Percentiles rank a stretch among this genome's conserved stretches.
phyloP scores from a whole-genome alignment of 164 flowering plant species.

The Macadamia tetraphylla region DNA sequence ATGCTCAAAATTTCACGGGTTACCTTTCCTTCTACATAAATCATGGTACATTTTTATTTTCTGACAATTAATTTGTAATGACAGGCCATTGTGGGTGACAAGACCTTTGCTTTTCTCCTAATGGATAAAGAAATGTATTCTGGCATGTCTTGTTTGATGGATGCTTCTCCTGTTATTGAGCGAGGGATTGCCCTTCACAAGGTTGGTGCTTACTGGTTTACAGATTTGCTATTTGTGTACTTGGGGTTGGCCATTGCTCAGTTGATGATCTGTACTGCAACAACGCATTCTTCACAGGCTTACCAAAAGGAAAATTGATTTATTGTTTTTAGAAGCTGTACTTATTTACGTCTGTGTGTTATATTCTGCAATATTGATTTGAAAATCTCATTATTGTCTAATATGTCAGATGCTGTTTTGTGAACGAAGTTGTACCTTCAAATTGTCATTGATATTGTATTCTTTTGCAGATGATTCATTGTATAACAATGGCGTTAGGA shows the following conservation, averaged over 20 bases:
- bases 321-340: too few species aligned
- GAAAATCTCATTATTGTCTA: not conserved
- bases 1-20: not conserved
- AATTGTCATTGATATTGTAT: not conserved
- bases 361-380: not conserved
- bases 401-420: not conserved
- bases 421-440: not conserved
- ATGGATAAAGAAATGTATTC: constrained; percentile 96
- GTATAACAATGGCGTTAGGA: constrained; percentile 91
- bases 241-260: not conserved
- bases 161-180: constrained; percentile 72
- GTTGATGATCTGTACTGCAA: not conserved
- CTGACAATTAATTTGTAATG: constrained; percentile 10
- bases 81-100: constrained; percentile 95
- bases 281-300: not conserved
- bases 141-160: constrained; percentile 80
- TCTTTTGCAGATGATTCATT: constrained; percentile 84
- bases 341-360: not conserved
- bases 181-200: constrained; percentile 97
- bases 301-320: too few species aligned
- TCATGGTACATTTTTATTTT: not conserved
- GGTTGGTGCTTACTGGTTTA: constrained; percentile 37
- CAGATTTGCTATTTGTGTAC: not conserved
- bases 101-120: constrained; percentile 78
- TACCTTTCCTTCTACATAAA: not conserved